phyloP scores from a whole-genome alignment of 352 stramenopile species.

The Pelagophyceae sp. region DNA sequence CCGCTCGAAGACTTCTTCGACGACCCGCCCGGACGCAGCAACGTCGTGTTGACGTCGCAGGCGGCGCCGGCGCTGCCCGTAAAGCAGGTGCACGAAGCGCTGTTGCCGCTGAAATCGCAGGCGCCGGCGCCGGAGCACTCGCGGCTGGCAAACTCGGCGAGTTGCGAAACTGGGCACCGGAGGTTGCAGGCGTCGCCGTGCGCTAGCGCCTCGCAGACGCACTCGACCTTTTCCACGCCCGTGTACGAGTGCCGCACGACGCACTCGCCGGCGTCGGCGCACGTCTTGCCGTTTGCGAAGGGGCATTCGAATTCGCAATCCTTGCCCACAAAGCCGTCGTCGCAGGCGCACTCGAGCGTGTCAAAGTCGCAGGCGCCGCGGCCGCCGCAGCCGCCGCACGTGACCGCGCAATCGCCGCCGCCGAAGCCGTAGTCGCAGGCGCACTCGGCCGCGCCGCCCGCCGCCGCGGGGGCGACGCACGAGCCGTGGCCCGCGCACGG shows the following conservation, averaged over 20 bases:
- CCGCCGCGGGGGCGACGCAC: neutral
- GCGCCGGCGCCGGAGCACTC: slow-evolving; percentile 6
- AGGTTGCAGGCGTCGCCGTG: neutral
- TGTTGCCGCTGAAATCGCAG: neutral
- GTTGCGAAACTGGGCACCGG: neutral
- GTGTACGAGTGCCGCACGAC: slow-evolving; percentile 4
- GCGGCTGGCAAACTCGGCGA: neutral
- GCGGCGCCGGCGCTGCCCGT: neutral
- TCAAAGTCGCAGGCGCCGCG: slow-evolving; percentile 3
- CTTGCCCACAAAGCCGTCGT: neutral
- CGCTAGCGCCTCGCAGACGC: neutral
- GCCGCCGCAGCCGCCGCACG: neutral
- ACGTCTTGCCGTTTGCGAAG: neutral
- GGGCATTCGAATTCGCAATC: slow-evolving; percentile 11
- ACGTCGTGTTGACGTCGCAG: neutral
- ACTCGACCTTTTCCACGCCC: neutral
- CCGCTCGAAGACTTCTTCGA: neutral
- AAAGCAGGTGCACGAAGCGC: neutral
- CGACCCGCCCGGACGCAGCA: neutral
- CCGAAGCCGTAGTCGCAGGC: neutral
- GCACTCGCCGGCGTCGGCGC: neutral
- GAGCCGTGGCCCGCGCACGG: neutral
- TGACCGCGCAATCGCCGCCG: neutral
- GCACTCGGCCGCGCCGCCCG: neutral
- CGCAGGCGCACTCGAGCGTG: slow-evolving; percentile 3